These are phyloP conservation scores for Hypoxylon sp. DNA, from an alignment of 2,329 filamentous ascomycete genomes.

Conservation along the genomic window DNA sequence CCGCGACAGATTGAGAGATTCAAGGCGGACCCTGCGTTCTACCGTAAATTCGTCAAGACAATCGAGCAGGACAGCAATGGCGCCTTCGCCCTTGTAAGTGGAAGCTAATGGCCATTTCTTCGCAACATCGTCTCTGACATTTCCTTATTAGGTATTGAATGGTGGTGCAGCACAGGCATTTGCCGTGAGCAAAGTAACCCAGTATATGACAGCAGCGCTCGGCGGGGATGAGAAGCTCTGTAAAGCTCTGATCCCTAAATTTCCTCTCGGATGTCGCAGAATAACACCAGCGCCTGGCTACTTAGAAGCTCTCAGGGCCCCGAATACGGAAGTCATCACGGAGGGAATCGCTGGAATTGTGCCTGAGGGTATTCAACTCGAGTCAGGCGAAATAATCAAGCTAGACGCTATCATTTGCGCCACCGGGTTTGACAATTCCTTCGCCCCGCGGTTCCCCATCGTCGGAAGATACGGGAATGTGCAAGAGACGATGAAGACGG, in stretches of 20 bases:
- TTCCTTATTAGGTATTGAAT: slow-evolving; percentile 55
- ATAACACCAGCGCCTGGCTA: slow-evolving; percentile 67
- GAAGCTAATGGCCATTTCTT: neutral
- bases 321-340: slow-evolving; percentile 65
- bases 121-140: slow-evolving; percentile 26
- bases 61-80: slow-evolving; percentile 63
- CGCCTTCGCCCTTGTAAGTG: slow-evolving; percentile 60
- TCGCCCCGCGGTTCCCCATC: slow-evolving; percentile 66
- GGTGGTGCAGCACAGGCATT: slow-evolving; percentile 60
- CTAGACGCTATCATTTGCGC: slow-evolving; percentile 71
- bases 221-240: slow-evolving; percentile 65
- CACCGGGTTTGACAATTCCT: slow-evolving; percentile 70
- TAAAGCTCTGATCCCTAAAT: slow-evolving; percentile 65
- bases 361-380: slow-evolving; percentile 63
- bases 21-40: slow-evolving; percentile 61
- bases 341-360: slow-evolving; percentile 63
- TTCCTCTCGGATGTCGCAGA: slow-evolving; percentile 63
- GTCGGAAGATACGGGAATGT: slow-evolving; percentile 66
- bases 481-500: slow-evolving; percentile 62
- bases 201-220: slow-evolving; percentile 65
- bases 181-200: slow-evolving; percentile 58
- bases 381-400: slow-evolving; percentile 63
- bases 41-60: slow-evolving; percentile 62
- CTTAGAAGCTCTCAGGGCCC: slow-evolving; percentile 61
- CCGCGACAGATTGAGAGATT: slow-evolving; percentile 63